Base-by-base conservation (phyloP, 108 stramenopile species). In the Nitzschia sp. region DNA sequence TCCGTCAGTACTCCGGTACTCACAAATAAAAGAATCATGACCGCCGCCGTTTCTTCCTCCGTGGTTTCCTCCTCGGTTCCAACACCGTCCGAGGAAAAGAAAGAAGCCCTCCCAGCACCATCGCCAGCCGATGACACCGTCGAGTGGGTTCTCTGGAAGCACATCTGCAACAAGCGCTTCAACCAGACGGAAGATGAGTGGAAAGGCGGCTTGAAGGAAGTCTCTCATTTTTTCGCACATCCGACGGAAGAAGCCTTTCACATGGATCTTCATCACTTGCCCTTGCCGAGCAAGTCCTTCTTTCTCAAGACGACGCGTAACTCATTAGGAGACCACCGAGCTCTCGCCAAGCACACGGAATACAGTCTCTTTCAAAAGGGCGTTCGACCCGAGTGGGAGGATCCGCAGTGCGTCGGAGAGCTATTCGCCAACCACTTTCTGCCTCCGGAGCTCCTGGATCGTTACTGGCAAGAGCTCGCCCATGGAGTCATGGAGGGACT, bases 361-460 rank as follows among this genome's bases (percentile, higher is more conserved):
- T 93, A 93, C 65, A 80, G 81, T 54, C 64, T 94, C 32, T 96
- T 96, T 83, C 93, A 94, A 66, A 89, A 92, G 61, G 91, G 93
- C 28, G 90, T 94, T 68, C 76, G 84, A 73, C 96, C 96, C 2
- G 92, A 88, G 63, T 96, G 96, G 96, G 91, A 88, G 58, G 96
- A 94, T 73, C 76, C 85, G 19, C 59, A 69, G 36, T 94, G 94
- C 82, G 78, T 72, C 52, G 92, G 90, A 33, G 87, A 92, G 68
- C 93, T 87, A 78, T 89, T 76, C 63, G 81, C 79, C 66, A 78
- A 92, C 56, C 79, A 82, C 30, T 71, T 65, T 45, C 69, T 90
- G 48, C 87, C 89, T 44, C 44, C 79, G 13, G 82, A 90, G 23
- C 63, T 83, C 38, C 63, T 93, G 61, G 90, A 96, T 76, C 50